Base-by-base conservation (phyloP, 192 early-diverging fungal genomes). In the Radiomyces spectabilis region DNA sequence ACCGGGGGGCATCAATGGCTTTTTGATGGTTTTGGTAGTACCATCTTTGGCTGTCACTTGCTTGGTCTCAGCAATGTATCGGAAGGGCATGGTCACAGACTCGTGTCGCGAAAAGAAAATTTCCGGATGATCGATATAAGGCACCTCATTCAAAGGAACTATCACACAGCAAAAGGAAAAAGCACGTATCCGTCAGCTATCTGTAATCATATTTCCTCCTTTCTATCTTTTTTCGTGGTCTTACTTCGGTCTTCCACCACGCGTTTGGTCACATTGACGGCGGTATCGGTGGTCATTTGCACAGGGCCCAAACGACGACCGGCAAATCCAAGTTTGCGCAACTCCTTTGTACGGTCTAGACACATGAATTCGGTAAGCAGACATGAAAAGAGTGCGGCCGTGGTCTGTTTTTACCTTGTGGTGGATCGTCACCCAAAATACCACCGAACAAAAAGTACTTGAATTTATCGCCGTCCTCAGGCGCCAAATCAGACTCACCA, bases 241-340 rank as follows among this genome's bases (percentile, higher is more conserved):
- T 46, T 75, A 79, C 76, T 59, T 57, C 75, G 72, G 30, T 83
- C 71, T 51, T 87, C 81, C 12, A 92, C 58, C 2, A 92, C 72
- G 22, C 71, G 65, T 42, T 83, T 72, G 13, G 89, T 75, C 15
- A 89, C 87, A 41, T 84, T 66, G 41, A 89, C 73, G 2, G 87
- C 87, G 7, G 89, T 92, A 41, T 92, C 89, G 2, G 89, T 92
- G 26, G 89, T 89, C 89, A 92, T 92, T 59, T 92, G 89, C 12
- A 84, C 68, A 1, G 78, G 63, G 16, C 87, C 89, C 55, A 92
- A 69, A 40, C 85, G 84, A 39, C 89, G 74, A 10, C 74, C 76
- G 16, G 72, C 72, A 60, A 89, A 89, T 27, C 86, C 87, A 4
- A 82, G 67, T 46, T 74, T 68, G 57, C 89, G 72, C 40, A 92